Percentiles rank a stretch among this genome's conserved stretches.
Conservation (phyloP, 1,284 basidiomycete species). For the Trametes sp. region DNA sequence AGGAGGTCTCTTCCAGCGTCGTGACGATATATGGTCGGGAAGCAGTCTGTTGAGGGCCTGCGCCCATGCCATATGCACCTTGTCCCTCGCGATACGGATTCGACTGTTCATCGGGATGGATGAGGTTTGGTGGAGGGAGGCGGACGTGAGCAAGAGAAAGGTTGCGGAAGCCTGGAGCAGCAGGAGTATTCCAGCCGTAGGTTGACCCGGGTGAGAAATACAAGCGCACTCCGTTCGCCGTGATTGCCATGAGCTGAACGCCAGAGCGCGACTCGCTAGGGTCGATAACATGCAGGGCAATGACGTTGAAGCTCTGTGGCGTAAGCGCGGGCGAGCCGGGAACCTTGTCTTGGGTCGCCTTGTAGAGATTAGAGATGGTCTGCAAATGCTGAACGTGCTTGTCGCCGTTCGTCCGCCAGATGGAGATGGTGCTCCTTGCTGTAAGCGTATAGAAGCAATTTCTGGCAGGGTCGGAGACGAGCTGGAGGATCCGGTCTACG, state of each 20-base stretch:
- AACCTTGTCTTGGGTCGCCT: constrained; percentile 76
- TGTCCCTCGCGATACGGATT: constrained; percentile 53
- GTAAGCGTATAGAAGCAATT: constrained; percentile 81
- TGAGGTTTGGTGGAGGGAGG: constrained; percentile 77
- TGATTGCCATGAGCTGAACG: constrained; percentile 82
- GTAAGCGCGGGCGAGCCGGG: constrained; percentile 75
- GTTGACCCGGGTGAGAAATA: constrained; percentile 65
- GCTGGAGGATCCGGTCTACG: constrained; percentile 72
- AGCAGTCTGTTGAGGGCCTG: constrained; percentile 50
- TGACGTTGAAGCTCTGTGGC: constrained; percentile 71
- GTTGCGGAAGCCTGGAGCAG: constrained; percentile 50
- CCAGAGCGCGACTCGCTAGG: constrained; percentile 68
- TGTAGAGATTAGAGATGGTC: constrained; percentile 72
- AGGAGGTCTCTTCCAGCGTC: constrained; percentile 64
- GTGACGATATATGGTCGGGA: constrained; percentile 64
- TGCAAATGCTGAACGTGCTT: constrained; percentile 73
- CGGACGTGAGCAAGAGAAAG: constrained; percentile 80
- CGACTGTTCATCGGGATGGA: constrained; percentile 76
- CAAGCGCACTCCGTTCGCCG: constrained; percentile 79
- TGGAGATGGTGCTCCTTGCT: constrained; percentile 71
- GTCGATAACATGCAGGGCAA: constrained; percentile 69
- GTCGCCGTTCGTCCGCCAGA: constrained; percentile 68
- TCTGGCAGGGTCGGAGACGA: constrained; percentile 71
- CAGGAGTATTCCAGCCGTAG: constrained; percentile 54
- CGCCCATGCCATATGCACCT: constrained; percentile 54